phyloP scores from a whole-genome alignment of 2,329 filamentous ascomycete genomes.

The Pseudocercospora fuligena region DNA sequence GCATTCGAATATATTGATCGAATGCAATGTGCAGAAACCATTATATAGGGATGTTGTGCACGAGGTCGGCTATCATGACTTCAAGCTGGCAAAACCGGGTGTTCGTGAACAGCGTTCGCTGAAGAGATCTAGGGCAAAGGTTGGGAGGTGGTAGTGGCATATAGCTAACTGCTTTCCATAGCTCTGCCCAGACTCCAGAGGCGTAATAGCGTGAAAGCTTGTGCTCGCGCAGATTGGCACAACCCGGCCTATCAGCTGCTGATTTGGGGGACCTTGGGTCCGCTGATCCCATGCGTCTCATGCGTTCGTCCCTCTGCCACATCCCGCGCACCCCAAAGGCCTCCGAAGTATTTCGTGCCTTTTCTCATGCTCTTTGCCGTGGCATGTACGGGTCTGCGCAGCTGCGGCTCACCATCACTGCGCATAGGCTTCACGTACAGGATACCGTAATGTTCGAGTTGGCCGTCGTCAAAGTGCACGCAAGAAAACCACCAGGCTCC shows the following conservation, averaged over 20 bases:
- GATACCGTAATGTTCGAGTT: not conserved
- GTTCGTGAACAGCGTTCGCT: not conserved
- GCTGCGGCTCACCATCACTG: not conserved
- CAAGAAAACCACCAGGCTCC: not conserved
- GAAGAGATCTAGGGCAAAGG: conserved; percentile 17
- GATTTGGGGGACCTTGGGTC: not conserved
- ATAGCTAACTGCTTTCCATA: not conserved
- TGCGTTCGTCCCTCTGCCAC: not conserved
- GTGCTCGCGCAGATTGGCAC: not conserved
- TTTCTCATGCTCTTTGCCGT: not conserved
- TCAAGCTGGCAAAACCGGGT: not conserved
- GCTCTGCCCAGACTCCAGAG: not conserved
- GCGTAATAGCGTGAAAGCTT: conserved; percentile 1
- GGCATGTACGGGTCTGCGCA: not conserved
- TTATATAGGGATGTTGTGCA: not conserved
- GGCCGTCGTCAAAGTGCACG: not conserved
- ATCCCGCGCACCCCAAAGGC: not conserved
- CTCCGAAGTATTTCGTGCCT: not conserved
- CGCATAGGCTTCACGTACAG: not conserved
- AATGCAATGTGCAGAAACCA: not conserved
- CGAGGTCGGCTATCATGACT: not conserved
- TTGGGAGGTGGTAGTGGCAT: conserved; percentile 17
- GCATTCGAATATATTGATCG: not conserved
- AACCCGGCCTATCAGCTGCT: not conserved
- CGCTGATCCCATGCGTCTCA: not conserved